Conservation (phyloP, 441 rosid genomes). For the Gossypium gossypioides region DNA sequence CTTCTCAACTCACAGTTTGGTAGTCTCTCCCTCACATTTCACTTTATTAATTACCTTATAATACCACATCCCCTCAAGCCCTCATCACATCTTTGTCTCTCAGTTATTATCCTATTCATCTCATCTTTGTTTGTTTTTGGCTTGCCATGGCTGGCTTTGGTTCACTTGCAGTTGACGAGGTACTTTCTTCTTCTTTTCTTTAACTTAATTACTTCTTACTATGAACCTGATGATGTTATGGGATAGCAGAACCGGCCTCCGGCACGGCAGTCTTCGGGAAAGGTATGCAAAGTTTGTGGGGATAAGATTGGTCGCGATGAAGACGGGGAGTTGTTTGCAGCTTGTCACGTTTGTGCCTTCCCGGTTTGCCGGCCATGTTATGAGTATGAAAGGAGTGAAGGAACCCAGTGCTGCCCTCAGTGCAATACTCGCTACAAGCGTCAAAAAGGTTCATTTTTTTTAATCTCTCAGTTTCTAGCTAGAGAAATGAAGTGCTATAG, state of each 20-base stretch:
- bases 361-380: slow-evolving; percentile 80
- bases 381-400: slow-evolving; percentile 74
- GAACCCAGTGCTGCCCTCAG: slow-evolving; percentile 73
- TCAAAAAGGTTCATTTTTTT: slow-evolving; percentile 45
- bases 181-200: background rate
- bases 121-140: slow-evolving; percentile 15
- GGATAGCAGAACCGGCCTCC: slow-evolving; percentile 34
- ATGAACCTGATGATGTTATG: background rate
- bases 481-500: background rate
- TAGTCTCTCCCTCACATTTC: slow-evolving; percentile 16
- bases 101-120: background rate
- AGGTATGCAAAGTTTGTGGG: slow-evolving; percentile 57
- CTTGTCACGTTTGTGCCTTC: slow-evolving; percentile 63
- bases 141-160: slow-evolving; percentile 28
- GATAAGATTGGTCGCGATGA: slow-evolving; percentile 51
- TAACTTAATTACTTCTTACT: background rate
- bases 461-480: background rate
- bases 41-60: slow-evolving; percentile 6
- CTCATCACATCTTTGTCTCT: slow-evolving; percentile 8
- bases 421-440: slow-evolving; percentile 79
- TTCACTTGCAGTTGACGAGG: slow-evolving; percentile 27
- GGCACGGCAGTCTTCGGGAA: slow-evolving; percentile 34
- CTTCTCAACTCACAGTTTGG: slow-evolving; percentile 84
- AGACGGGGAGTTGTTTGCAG: slow-evolving; percentile 51
- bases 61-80: background rate